Evolutionary conservation across 208 protist species (phyloP), one percentile per base, ranked within the genome.

Genomic region (Wallacemonas sp.): DNA sequence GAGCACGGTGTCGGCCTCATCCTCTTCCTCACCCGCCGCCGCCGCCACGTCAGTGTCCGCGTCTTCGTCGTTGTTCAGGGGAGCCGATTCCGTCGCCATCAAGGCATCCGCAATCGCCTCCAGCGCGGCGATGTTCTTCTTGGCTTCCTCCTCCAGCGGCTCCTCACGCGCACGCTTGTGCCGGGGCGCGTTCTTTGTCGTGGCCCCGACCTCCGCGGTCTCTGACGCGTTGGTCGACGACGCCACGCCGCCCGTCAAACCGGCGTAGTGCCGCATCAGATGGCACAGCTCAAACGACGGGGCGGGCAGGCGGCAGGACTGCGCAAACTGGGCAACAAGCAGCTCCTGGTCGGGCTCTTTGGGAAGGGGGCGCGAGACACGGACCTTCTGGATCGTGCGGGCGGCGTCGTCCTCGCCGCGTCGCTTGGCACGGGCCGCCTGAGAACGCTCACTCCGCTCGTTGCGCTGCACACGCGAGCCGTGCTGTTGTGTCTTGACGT

Each of bases 241-340:
- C 19, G 46, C 26, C 16, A 38, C 47, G 27, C 29, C 65, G 32
- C 60, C 60, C 19, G 34, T 58, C 2, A 61, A 19, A 24, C 47
- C 67, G 29, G 76, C 70, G 72, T 76, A 85, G 61, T 79, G 65
- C 23, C 72, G 83, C 61, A 95, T 79, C 14, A 95, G 70, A 16
- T 72, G 24, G 61, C 89, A 95, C 21, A 95, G 71, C 54, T 93
- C 85, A 17, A 63, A 71, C 55, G 74, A 80, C 6, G 90, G 70
- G 16, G 70, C 75, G 6, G 81, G 76, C 6, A 95, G 84, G 9
- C 90, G 84, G 61, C 83, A 89, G 12, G 87, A 83, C 70, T 95
- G 83, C 11, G 82, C 55, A 55, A 95, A 93, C 70, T 92, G 90
- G 11, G 61, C 23, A 36, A 93, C 24, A 24, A 96, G 78, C 58